A percentile compares a stretch with the other conserved stretches of the same genome.
Conservation (phyloP, 495 filamentous ascomycete genomes). For the Talaromyces ruber region DNA sequence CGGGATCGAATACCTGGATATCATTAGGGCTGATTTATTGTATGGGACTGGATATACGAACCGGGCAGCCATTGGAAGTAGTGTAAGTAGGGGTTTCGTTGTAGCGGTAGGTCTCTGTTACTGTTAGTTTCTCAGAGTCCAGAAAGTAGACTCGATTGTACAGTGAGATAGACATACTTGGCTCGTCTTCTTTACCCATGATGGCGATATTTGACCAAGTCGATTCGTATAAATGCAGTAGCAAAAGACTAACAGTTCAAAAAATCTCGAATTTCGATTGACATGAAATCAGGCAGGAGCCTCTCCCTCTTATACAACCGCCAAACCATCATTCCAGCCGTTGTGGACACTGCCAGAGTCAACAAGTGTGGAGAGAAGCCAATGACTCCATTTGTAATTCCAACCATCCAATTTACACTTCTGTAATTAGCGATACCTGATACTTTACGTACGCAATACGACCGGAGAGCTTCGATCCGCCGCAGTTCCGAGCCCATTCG, state of each 20-base stretch:
- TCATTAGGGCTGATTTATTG: neutral
- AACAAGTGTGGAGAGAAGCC: neutral
- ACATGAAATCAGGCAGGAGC: neutral
- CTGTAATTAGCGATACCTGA: neutral
- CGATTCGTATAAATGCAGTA: neutral
- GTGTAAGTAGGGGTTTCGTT: conserved; percentile 52
- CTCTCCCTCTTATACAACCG: neutral
- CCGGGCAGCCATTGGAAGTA: conserved; percentile 51
- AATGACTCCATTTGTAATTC: neutral
- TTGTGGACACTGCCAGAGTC: neutral
- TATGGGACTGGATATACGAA: conserved; percentile 6
- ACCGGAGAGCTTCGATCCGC: neutral
- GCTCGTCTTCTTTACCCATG: conserved; percentile 29
- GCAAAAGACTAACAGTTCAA: neutral
- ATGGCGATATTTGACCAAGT: conserved; percentile 6
- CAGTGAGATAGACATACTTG: neutral
- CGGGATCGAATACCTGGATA: conserved; percentile 43
- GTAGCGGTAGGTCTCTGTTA: conserved; percentile 42
- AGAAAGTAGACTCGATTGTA: neutral
- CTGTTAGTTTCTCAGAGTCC: neutral
- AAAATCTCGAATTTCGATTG: neutral
- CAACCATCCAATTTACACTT: neutral
- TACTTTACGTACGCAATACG: neutral
- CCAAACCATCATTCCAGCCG: neutral
- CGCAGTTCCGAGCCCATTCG: neutral